Evolutionary conservation across 306 rosid genomes (phyloP), one percentile per base, ranked within the genome.

Genomic region (Rosa lucieae): DNA sequence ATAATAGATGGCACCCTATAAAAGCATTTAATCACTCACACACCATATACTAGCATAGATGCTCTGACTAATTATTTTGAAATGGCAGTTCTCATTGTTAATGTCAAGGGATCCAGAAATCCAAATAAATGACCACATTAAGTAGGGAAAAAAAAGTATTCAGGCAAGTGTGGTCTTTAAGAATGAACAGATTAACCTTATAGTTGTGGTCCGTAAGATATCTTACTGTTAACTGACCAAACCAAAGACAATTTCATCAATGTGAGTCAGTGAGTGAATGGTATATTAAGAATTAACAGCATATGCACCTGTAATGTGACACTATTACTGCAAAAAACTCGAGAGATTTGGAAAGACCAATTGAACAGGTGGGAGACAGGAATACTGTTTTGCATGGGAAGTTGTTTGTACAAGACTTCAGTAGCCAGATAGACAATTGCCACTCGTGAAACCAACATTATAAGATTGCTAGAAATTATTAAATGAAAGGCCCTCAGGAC

Each of bases 241-340:
- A 55, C 39, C 5, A 72, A 53, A 51, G 47, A 72, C 17, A 32
- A 72, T 23, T 8, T 32, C 46, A 32, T 32, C 1, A 46, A 46
- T 32, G 21, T 9, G 5, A 48, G 23, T 32, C 1, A 26, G 21
- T 9, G 20, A 48, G 23, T 32, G 2, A 26, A 18, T 48, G 37
- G 42, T 13, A 18, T 71, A 29, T 48, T 0, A 29, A 15, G 6
- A 26, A 29, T 29, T n/a, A 73, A 37, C 46, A 17, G 62, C 44
- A 32, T 37, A 71, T 3, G 4, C 59, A 10, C 3, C 6, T 3
- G 26, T 29, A 72, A 29, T 32, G 21, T 14, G 44, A 26, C 29
- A 72, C 7, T 9, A 72, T 49, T 72, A 48, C 29, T 72, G 17
- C 76, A 32, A 21, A 15, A 72, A 48, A 15, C 49, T 72, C 76